Conservation (phyloP, 2,329 filamentous ascomycete species). For the Aotearoamyces nothofagi region DNA sequence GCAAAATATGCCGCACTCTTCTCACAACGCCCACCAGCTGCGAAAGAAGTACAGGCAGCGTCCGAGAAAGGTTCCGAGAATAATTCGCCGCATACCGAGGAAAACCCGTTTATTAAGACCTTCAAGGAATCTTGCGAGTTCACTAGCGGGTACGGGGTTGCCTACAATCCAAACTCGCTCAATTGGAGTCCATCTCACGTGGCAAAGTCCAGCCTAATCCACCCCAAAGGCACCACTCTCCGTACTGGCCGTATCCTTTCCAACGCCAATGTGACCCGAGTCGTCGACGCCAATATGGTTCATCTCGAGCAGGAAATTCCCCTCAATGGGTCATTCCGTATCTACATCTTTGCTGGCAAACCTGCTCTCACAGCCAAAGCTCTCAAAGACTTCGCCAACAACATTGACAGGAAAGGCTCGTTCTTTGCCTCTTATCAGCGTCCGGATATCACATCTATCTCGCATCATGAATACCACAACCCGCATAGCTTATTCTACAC, state of each 20-base stretch:
- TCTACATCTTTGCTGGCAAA: constrained; percentile 74
- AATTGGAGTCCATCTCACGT: constrained; percentile 70
- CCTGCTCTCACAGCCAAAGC: constrained; percentile 43
- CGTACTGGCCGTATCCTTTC: constrained; percentile 61
- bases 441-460: constrained; percentile 43
- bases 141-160: constrained; percentile 82
- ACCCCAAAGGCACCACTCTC: constrained; percentile 48
- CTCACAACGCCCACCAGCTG: constrained; percentile 60
- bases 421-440: constrained; percentile 58
- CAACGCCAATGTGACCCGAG: constrained; percentile 69
- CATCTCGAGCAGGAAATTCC: constrained; percentile 84
- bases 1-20: constrained; percentile 83
- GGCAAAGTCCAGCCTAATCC: constrained; percentile 54
- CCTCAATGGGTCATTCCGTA: constrained; percentile 72
- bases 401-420: constrained; percentile 48
- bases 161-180: constrained; percentile 66
- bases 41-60: constrained; percentile 57
- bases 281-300: constrained; percentile 79
- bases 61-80: constrained; percentile 23
- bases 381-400: constrained; percentile 51
- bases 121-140: constrained; percentile 91
- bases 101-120: constrained; percentile 73
- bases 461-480: constrained; percentile 69
- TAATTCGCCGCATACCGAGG: constrained; percentile 24
- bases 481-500: constrained; percentile 76